These are phyloP conservation scores for Penicillium sp. DNA, from an alignment of 2,329 filamentous ascomycete genomes.

Conservation along the genomic window DNA sequence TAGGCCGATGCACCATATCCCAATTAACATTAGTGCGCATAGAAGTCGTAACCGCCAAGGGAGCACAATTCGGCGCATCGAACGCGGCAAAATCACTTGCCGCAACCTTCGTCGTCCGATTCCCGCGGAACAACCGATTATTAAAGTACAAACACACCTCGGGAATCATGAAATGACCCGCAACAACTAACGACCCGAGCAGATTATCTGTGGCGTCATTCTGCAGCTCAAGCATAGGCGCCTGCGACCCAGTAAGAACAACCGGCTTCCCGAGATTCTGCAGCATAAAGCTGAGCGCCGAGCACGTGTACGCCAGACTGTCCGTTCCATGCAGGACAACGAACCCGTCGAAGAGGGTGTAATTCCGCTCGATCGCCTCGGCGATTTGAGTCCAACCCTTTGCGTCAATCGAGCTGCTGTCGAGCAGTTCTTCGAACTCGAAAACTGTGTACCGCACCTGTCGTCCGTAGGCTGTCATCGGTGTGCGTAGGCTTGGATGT, in stretches of 20 bases:
- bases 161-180: conserved; percentile 87
- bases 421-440: conserved; percentile 80
- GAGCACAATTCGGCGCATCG: conserved; percentile 79
- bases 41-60: conserved; percentile 77
- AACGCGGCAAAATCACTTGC: conserved; percentile 86
- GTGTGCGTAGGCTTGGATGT: conserved; percentile 73
- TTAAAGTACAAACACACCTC: conserved; percentile 95
- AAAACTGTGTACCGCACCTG: conserved; percentile 81
- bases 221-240: conserved; percentile 86
- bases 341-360: conserved; percentile 85
- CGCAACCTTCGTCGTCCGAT: conserved; percentile 83
- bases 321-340: conserved; percentile 90
- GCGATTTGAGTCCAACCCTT: conserved; percentile 85
- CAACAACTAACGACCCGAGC: conserved; percentile 82
- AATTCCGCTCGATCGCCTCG: conserved; percentile 75
- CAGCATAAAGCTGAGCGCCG: conserved; percentile 90
- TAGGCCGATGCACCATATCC: conserved; percentile 73
- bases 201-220: conserved; percentile 91
- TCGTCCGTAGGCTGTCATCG: conserved; percentile 73
- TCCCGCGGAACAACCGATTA: conserved; percentile 84
- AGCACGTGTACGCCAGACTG: conserved; percentile 84
- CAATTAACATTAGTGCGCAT: conserved; percentile 79
- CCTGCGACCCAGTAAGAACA: conserved; percentile 78
- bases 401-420: conserved; percentile 87
- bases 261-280: conserved; percentile 88